Base-by-base conservation (phyloP, 768 basidiomycete species). In the Aureoboletus auriporus region DNA sequence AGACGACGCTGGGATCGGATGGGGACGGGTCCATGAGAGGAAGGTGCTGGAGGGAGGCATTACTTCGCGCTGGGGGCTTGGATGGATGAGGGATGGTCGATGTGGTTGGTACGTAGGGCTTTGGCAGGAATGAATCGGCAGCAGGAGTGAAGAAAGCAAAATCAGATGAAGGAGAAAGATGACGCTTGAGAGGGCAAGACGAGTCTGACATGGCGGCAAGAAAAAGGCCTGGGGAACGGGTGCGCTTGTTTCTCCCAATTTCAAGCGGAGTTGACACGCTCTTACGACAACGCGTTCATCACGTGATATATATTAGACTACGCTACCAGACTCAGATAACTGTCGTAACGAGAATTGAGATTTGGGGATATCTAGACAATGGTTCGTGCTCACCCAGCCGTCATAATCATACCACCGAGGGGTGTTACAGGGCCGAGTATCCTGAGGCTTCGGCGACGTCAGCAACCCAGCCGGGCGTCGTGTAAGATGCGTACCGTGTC, bases 361-460 rank as follows among this genome's bases (percentile, higher is more conserved):
- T 39, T 49, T 31, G 44, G 34, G 27, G 40, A 2, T 26, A 39
- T 29, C 14, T 36, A 43, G 11, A 44, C 3, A 42, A 8, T 38
- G 30, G 30, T 42, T 41, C 31, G 33, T 23, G 52, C 80, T 69
- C 58, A 86, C 84, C 86, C 86, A 29, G 79, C 78, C 56, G 86
- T 84, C 80, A 84, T 80, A 1, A 79, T 43, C 16, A 75, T 47
- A 4, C 79, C 86, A 2, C 84, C 86, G 8, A 87, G 55, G 0
- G 86, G 86, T 27, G 85, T 88, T 42, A 84, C 66, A 8, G 83
- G 84, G 0, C 84, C 86, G 20, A 86, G 54, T 50, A 75, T 70
- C 52, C 64, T 77, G 52, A 79, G 62, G 34, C 75, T 78, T 52
- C 14, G 14, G 29, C 42, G 45, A 47, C 13, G 17, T 54, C 41